phyloP scores from a whole-genome alignment of 1,284 basidiomycete species.

The Rhodotorula sp. region DNA sequence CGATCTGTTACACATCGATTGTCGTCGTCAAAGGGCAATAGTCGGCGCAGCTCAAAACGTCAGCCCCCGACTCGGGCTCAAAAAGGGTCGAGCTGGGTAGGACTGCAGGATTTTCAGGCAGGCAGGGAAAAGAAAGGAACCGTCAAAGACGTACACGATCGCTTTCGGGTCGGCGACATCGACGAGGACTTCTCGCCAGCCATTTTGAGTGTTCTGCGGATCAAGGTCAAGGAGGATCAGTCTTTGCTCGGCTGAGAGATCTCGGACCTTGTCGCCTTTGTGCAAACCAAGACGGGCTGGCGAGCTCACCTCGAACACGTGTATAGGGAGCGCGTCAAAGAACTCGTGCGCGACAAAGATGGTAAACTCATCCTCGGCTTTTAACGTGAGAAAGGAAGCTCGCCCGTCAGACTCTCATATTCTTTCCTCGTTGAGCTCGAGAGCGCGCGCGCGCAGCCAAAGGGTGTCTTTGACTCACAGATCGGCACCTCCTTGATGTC shows the following conservation, averaged over 20 bases:
- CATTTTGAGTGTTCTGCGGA: conserved; percentile 66
- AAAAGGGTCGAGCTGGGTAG: no score
- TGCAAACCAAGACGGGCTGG: conserved; percentile 1
- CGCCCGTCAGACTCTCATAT: neutral
- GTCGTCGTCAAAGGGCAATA: no score
- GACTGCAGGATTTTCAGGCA: no score
- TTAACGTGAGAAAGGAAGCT: no score
- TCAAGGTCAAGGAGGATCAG: neutral
- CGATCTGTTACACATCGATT: conserved; percentile 8
- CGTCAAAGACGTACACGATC: conserved; percentile 20
- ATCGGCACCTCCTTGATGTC: conserved; percentile 64
- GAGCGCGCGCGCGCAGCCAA: neutral
- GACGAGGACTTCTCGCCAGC: conserved; percentile 85
- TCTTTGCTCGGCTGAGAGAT: neutral
- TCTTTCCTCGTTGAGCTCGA: no score
- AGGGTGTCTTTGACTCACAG: neutral
- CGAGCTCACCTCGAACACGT: conserved; percentile 71
- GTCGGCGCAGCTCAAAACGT: neutral
- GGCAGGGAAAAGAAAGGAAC: neutral
- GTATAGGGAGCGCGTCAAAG: conserved; percentile 93
- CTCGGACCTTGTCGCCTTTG: no score
- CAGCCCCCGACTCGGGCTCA: no score
- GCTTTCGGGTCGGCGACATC: conserved; percentile 51
- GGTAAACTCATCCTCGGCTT: conserved; percentile 62
- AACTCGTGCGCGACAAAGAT: conserved; percentile 94